Evolutionary conservation across 305 asterid genomes (phyloP), one percentile per base, ranked within the genome.

Genomic region (Stenogyne calaminthoides): DNA sequence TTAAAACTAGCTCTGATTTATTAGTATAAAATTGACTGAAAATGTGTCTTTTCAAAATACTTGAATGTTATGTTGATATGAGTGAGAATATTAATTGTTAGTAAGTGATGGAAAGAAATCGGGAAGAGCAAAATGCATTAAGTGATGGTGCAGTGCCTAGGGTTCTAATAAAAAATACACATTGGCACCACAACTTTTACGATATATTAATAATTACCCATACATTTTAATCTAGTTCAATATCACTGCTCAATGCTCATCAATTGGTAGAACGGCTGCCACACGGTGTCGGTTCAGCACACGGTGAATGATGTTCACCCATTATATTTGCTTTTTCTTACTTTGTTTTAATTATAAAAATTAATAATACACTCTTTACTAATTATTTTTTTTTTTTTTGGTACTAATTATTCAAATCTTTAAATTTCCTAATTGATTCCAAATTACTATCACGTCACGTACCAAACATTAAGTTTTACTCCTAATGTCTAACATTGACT

Each of bases 101-200:
- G 5, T 55, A 20, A 60, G 19, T 58, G 76, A 64, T 49, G 52
- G 62, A 58, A 56, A 42, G 57, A 54, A 52, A 56, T 80, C 58
- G 76, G 83, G 81, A 76, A 77, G 62, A 60, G 73, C 42, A 42
- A 75, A 70, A 65, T 64, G 67, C 40, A 77, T 27, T 39, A 19
- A 73, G 71, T 72, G 66, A 60, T 19, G 60, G 46, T 40, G 27
- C 80, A 69, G 69, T 52, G 74, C 80, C 37, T 77, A 49, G 75
- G 82, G 80, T 77, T 63, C 79, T 62, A 44, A 42, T n/a, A 44
- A 42, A 25, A 63, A 58, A 10, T 61, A 64, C 58, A 39, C 27
- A 67, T 44, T 25, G 69, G 67, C 77, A 68, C 66, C 72, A 54
- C 20, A 73, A 56, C 0, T 58, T 73, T 54, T 63, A 71, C 70